These are phyloP conservation scores for Tetraselmis striata DNA, from an alignment of 139 green algal species.

Conservation along the genomic window DNA sequence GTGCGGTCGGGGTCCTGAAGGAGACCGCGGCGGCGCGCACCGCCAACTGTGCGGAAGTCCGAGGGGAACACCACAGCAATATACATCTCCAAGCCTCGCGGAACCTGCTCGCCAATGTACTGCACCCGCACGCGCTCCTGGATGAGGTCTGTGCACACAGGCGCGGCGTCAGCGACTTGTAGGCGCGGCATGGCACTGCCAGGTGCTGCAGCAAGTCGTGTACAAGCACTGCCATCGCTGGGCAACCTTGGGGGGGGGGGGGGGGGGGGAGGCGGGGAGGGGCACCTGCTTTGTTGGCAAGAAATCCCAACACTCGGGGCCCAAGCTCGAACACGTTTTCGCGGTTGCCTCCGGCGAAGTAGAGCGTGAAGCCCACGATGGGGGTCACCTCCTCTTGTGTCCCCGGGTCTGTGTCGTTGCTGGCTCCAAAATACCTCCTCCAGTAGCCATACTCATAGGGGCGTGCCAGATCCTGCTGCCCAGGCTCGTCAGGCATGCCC, in stretches of 20 bases:
- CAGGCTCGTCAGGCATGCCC: neutral
- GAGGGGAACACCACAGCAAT: neutral
- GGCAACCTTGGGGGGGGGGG: too few species aligned
- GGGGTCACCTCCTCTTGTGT: neutral
- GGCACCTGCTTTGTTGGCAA: neutral
- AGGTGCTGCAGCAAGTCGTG: too few species aligned
- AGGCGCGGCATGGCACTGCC: too few species aligned
- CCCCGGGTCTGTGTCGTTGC: neutral
- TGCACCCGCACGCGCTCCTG: neutral
- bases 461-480: neutral
- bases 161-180: too few species aligned
- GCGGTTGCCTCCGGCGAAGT: neutral
- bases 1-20: too few species aligned
- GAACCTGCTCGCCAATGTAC: neutral
- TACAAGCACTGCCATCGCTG: too few species aligned
- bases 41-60: too few species aligned
- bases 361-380: neutral
- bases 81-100: neutral
- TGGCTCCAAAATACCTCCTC: neutral
- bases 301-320: neutral
- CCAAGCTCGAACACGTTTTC: neutral
- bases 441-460: neutral
- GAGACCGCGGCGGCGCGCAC: too few species aligned
- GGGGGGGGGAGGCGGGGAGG: neutral
- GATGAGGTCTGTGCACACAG: too few species aligned